A percentile compares a stretch with the other conserved stretches of the same genome.
These are phyloP conservation scores for Henckelia pumila DNA, from an alignment of 257 asterid species.

Conservation along the genomic window DNA sequence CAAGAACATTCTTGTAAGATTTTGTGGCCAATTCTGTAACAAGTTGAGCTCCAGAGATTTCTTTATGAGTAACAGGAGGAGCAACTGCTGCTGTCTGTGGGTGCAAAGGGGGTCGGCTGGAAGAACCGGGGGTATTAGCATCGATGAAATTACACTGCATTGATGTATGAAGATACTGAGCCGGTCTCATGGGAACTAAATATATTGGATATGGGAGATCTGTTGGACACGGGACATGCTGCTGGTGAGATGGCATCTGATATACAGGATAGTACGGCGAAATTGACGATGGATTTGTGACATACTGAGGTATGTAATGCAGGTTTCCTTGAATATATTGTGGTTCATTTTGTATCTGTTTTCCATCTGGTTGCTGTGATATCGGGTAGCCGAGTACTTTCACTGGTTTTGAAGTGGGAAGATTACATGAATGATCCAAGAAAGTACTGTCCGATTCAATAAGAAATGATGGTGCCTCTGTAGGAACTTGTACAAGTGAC, in stretches of 20 bases:
- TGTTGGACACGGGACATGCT: conserved; percentile 38
- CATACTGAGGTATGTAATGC: conserved; percentile 45
- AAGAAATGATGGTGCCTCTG: conserved; percentile 36
- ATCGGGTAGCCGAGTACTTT: conserved; percentile 46
- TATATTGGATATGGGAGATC: conserved; percentile 68
- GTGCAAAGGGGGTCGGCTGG: conserved; percentile 46
- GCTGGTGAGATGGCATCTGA: conserved; percentile 63
- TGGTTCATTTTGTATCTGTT: conserved; percentile 45
- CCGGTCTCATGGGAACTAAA: conserved; percentile 46
- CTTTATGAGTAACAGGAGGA: conserved; percentile 41
- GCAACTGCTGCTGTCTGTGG: conserved; percentile 38
- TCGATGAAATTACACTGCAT: conserved; percentile 36
- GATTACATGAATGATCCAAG: conserved; percentile 34
- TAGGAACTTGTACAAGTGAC: conserved; percentile 49
- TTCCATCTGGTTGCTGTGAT: conserved; percentile 52
- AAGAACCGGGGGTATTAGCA: conserved; percentile 28
- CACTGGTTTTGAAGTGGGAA: conserved; percentile 36
- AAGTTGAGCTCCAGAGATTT: conserved; percentile 36
- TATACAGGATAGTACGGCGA: conserved; percentile 63
- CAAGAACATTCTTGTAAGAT: conserved; percentile 29
- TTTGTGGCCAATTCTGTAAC: conserved; percentile 42
- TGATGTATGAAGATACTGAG: conserved; percentile 53
- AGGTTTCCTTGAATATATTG: conserved; percentile 56
- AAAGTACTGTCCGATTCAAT: conserved; percentile 33
- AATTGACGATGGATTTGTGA: conserved; percentile 38